Evolutionary conservation across 2,329 filamentous ascomycete species (phyloP), one percentile per base, ranked within the genome.

Genomic region (Keithomyces neogunnii): DNA sequence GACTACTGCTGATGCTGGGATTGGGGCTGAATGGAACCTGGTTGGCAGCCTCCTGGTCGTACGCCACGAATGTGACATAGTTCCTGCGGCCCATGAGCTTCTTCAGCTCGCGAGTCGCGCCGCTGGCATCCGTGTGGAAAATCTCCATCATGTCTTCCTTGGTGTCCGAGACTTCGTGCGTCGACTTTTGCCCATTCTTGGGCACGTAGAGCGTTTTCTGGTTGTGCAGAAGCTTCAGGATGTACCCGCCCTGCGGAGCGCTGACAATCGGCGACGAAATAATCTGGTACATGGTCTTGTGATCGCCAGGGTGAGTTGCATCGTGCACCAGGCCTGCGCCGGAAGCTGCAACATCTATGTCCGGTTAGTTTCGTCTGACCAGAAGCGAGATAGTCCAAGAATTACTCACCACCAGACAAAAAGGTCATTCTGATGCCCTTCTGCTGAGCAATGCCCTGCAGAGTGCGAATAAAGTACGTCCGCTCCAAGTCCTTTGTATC

Each of bases 71-170:
- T 1, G 92, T 89, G 10, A 92, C 84, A 63, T 97, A 99, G 65
- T 96, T 97, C 53, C 93, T 78, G 42, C 92, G 77, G 1, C 86
- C 89, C 90, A 99, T 99, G 48, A 99, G 79, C 63, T 92, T 88
- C 72, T 91, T 91, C 63, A 91, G 77, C 67, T 96, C 92, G 45
- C 91, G 79, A 1, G 84, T 76, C 36, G 82, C 75, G n/a, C 93
- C 92, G 50, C 85, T 89, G 13, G 93, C 89, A 61, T 99, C 93
- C 6, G 86, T 88, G 62, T 93, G 89, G 78, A 99, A 99, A 59
- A 99, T 95, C 73, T 99, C 93, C 88, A 99, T 95, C 93, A 99
- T 99, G 70, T 99, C 93, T 69, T 99, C 93, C 70, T 99, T 97
- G 45, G 93, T 99, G 66, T 99, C 93, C 2, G 85, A 87, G 1